A percentile compares a stretch with the other conserved stretches of the same genome.
phyloP scores from a whole-genome alignment of 2,329 filamentous ascomycete genomes.

The Cryphonectria radicalis region DNA sequence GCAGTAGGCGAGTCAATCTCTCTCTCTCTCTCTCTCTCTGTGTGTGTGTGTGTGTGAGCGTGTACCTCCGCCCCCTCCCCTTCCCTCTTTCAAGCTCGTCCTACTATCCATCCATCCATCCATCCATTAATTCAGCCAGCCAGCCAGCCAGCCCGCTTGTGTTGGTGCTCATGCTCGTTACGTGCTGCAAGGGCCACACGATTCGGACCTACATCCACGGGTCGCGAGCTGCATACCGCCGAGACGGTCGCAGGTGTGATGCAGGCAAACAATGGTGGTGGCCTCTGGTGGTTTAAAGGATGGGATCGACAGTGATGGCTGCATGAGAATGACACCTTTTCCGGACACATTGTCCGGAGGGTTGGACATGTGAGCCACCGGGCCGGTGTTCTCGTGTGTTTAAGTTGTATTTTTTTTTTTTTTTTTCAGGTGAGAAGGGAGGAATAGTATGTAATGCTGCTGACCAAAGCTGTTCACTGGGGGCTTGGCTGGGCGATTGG shows the following conservation, averaged over 20 bases:
- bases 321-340: neutral
- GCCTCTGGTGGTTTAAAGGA: neutral
- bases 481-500: neutral
- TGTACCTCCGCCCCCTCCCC: neutral
- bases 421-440: neutral
- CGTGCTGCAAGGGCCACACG: conserved; percentile 1
- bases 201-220: neutral
- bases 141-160: neutral
- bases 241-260: neutral
- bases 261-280: neutral
- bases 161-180: neutral
- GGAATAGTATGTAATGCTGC: neutral
- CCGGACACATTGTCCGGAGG: neutral
- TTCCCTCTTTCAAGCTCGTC: neutral
- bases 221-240: neutral
- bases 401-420: neutral
- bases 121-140: neutral
- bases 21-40: no score
- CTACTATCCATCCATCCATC: neutral
- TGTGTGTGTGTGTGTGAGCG: neutral
- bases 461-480: neutral
- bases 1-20: neutral
- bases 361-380: neutral
- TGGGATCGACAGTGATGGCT: conserved; percentile 6
- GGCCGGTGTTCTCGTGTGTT: neutral